These are phyloP conservation scores for Allantophomopsis cytisporea DNA, from an alignment of 2,329 filamentous ascomycete species.

Conservation along the genomic window DNA sequence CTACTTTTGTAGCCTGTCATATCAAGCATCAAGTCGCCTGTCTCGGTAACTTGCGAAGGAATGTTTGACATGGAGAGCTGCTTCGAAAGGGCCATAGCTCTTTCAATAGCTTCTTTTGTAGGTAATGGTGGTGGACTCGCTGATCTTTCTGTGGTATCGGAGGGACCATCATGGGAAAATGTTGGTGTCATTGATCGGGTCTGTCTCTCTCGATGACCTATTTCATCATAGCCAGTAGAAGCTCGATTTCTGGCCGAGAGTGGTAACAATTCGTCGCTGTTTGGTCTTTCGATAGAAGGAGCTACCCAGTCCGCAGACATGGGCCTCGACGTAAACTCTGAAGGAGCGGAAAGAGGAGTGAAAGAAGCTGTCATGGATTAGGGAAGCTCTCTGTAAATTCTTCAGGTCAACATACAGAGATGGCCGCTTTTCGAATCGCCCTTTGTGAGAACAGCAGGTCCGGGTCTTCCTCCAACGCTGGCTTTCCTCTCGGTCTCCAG, in stretches of 20 bases:
- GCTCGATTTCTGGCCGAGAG: conserved; percentile 25
- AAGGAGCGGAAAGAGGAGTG: conserved; percentile 39
- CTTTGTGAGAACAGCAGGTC: conserved; percentile 24
- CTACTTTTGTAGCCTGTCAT: conserved; percentile 95
- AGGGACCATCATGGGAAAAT: conserved; percentile 13
- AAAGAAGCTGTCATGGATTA: conserved; percentile 17
- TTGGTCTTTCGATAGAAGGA: conserved; percentile 24
- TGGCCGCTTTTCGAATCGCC: conserved; percentile 13
- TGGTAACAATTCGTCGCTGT: conserved; percentile 41
- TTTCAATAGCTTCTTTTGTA: conserved; percentile 62
- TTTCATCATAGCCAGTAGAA: conserved; percentile 8
- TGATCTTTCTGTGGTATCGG: conserved; percentile 37
- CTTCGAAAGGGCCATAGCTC: conserved; percentile 74
- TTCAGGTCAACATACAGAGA: conserved; percentile 12
- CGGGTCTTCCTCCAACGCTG: conserved; percentile 26
- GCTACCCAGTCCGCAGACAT: conserved; percentile 36
- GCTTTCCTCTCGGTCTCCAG: conserved; percentile 32
- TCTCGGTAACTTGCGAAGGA: conserved; percentile 80
- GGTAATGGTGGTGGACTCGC: conserved; percentile 66
- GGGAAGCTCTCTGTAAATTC: conserved; percentile 1
- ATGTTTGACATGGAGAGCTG: conserved; percentile 86
- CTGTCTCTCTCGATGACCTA: conserved; percentile 20
- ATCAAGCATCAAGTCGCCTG: conserved; percentile 90
- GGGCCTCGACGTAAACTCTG: conserved; percentile 32
- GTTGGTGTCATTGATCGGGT: conserved; percentile 24